These are phyloP conservation scores for Bassia scoparia DNA, from an alignment of 148 eudicot species.

Conservation along the genomic window DNA sequence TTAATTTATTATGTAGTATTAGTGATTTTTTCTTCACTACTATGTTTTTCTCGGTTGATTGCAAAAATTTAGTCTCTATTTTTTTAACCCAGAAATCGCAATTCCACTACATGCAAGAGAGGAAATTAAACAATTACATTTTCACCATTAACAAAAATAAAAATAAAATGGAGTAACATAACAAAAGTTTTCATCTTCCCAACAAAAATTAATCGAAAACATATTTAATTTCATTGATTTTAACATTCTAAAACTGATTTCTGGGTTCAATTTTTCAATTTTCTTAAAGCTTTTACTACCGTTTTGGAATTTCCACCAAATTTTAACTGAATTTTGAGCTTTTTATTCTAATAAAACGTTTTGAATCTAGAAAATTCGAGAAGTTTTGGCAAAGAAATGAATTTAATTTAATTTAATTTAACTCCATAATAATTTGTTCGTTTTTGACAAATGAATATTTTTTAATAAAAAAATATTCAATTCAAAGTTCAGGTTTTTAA, in stretches of 20 bases:
- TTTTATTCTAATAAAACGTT: not conserved
- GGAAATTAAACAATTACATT: not conserved
- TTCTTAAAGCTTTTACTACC: too few species aligned
- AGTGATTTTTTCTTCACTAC: not conserved
- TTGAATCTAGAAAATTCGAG: not conserved
- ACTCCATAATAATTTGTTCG: too few species aligned
- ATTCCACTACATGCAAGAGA: not conserved
- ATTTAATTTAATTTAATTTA: too few species aligned
- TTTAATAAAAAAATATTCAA: not conserved
- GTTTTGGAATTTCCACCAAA: too few species aligned
- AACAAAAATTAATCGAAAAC: not conserved
- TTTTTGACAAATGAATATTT: not conserved
- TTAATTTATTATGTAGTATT: slow-evolving; percentile 15
- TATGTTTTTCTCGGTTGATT: not conserved
- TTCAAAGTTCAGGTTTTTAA: not conserved
- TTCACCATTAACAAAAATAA: not conserved
- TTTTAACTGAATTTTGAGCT: too few species aligned
- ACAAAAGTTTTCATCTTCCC: not conserved
- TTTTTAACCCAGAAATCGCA: not conserved
- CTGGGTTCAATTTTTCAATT: too few species aligned
- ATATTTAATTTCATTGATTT: too few species aligned
- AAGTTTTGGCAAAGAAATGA: not conserved
- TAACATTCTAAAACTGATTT: too few species aligned
- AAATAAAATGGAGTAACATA: too few species aligned
- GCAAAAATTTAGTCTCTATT: slow-evolving; percentile 3